These are phyloP conservation scores for Nannochloris sp. DNA, from an alignment of 139 green algal species.

Conservation along the genomic window DNA sequence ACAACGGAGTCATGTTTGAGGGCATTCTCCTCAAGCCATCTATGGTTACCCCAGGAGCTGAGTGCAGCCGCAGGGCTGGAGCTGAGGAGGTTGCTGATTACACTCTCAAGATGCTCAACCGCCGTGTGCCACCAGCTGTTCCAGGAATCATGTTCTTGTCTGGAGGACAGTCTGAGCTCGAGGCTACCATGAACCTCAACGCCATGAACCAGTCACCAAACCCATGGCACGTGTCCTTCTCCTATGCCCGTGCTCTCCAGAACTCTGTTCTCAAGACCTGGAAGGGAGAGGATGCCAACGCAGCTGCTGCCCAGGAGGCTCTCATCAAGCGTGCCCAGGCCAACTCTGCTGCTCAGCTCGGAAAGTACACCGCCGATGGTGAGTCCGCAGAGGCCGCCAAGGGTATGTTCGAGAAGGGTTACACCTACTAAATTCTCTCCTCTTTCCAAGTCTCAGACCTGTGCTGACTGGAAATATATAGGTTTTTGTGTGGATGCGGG, in stretches of 20 bases:
- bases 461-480: too few species aligned
- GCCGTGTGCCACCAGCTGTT: constrained; percentile 93
- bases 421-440: constrained; percentile 66
- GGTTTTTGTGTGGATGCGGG: too few species aligned
- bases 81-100: constrained; percentile 85
- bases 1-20: constrained; percentile 96
- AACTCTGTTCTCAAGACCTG: constrained; percentile 76
- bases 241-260: constrained; percentile 96
- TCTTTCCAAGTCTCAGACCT: too few species aligned
- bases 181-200: constrained; percentile 99
- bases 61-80: constrained; percentile 58
- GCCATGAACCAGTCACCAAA: constrained; percentile 99
- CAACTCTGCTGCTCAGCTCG: constrained; percentile 91
- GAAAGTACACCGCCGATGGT: constrained; percentile 76
- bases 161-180: constrained; percentile 96
- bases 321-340: constrained; percentile 87
- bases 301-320: constrained; percentile 74
- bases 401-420: constrained; percentile 78
- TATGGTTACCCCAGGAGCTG: constrained; percentile 98
- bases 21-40: constrained; percentile 98
- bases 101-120: constrained; percentile 89
- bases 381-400: constrained; percentile 19
- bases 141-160: constrained; percentile 99
- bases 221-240: constrained; percentile 99
- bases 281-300: constrained; percentile 87